A percentile compares a stretch with the other conserved stretches of the same genome.
Conservation (phyloP, 352 stramenopile genomes). For the Pythium vanterpoolii region DNA sequence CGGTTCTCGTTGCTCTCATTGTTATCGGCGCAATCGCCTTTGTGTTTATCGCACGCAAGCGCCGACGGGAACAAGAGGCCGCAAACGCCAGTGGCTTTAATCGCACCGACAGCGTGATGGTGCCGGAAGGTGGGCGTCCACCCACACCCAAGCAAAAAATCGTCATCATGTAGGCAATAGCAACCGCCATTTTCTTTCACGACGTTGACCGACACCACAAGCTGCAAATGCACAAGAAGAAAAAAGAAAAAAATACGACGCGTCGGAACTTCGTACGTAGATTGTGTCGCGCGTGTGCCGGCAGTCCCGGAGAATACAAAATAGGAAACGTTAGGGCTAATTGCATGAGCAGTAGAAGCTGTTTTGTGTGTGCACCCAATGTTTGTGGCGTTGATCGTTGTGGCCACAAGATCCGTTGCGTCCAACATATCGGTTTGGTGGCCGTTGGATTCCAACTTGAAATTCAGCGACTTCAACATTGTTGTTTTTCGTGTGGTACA, state of each 20-base stretch:
- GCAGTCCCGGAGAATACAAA: no score
- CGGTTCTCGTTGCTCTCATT: conserved; percentile 53
- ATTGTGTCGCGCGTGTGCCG: no score
- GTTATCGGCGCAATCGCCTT: conserved; percentile 68
- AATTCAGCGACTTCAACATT: no score
- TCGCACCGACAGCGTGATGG: conserved; percentile 35
- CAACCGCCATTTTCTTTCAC: neutral
- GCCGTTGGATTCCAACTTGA: neutral
- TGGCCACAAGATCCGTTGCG: neutral
- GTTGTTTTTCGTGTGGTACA: no score
- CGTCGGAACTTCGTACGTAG: neutral
- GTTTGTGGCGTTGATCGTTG: no score
- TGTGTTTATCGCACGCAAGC: conserved; percentile 70
- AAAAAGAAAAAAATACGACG: neutral
- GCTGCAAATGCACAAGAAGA: neutral
- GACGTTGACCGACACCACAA: neutral
- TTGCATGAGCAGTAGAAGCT: no score
- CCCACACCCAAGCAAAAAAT: conserved; percentile 76
- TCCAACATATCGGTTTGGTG: neutral
- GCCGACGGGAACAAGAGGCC: conserved; percentile 56
- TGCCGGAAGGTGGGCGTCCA: conserved; percentile 29
- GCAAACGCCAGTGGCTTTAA: conserved; percentile 46
- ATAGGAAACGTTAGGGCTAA: no score
- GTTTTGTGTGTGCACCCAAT: no score
- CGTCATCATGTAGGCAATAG: conserved; percentile 60